A percentile compares a stretch with the other conserved stretches of the same genome.
Evolutionary conservation across 345 rosid species (phyloP).

Genomic region (Psidium guajava): DNA sequence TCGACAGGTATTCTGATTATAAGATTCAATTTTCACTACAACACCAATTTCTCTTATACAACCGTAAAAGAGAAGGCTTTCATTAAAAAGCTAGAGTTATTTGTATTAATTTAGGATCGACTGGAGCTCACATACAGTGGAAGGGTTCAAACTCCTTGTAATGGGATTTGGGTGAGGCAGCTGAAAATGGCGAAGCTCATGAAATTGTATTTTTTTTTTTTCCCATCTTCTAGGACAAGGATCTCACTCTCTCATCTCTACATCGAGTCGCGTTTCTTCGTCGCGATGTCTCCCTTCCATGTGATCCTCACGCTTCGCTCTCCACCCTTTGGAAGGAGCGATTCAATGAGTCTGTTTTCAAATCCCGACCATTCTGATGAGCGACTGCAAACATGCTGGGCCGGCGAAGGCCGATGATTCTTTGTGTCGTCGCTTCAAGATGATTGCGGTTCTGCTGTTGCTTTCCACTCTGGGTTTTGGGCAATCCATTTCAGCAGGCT

Average conservation of each 20-base stretch:
- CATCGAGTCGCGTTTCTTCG: neutral
- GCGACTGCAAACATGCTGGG: no score
- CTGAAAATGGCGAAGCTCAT: neutral
- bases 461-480: no score
- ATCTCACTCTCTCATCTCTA: neutral
- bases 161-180: no score
- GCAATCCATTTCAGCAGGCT: neutral
- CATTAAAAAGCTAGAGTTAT: accelerated
- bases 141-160: no score
- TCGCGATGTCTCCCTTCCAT: neutral
- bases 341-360: neutral
- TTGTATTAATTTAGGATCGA: neutral
- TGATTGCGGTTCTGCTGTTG: no score
- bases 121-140: no score
- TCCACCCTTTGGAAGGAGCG: neutral
- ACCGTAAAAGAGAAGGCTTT: neutral
- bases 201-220: neutral
- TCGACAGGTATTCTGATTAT: neutral
- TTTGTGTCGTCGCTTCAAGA: no score
- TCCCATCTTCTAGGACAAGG: neutral
- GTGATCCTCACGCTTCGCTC: neutral
- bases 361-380: neutral
- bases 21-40: neutral
- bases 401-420: no score
- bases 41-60: neutral